Conservation (phyloP, 225 moss, liverwort and hornwort species). For the Asterella californica region DNA sequence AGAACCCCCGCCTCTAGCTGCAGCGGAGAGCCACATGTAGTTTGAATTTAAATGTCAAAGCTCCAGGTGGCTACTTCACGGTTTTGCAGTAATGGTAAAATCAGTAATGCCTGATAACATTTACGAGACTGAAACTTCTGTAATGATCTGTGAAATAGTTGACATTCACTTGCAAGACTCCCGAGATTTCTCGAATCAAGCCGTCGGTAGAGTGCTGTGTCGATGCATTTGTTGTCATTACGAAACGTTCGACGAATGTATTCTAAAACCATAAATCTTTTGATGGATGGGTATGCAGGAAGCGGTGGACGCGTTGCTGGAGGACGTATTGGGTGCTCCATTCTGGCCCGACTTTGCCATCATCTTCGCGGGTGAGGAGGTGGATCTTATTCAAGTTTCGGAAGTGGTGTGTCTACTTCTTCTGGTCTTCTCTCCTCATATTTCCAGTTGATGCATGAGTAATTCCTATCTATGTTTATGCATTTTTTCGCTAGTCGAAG, state of each 20-base stretch:
- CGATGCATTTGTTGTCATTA: no score
- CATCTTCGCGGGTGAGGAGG: constrained; percentile 31
- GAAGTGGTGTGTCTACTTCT: constrained; percentile 26
- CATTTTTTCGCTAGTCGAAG: background rate
- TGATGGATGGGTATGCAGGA: constrained; percentile 22
- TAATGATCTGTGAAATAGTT: no score
- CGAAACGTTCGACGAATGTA: background rate
- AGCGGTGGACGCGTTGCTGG: constrained; percentile 39
- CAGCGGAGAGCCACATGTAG: no score
- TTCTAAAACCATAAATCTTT: background rate
- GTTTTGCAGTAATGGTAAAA: no score
- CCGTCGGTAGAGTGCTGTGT: no score
- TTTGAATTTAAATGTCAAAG: no score
- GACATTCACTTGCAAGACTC: no score
- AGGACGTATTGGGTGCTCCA: constrained; percentile 40
- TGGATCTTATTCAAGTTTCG: constrained; percentile 35
- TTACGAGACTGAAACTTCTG: no score
- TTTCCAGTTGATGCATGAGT: background rate
- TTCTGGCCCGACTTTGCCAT: constrained; percentile 49
- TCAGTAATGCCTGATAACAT: no score
- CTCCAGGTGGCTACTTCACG: no score
- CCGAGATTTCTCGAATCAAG: no score
- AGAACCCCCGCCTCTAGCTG: no score
- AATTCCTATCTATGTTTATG: background rate
- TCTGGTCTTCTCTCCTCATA: background rate